A percentile compares a stretch with the other conserved stretches of the same genome.
Conservation (phyloP, 768 basidiomycete genomes). For the Auricularia auricula-judae region DNA sequence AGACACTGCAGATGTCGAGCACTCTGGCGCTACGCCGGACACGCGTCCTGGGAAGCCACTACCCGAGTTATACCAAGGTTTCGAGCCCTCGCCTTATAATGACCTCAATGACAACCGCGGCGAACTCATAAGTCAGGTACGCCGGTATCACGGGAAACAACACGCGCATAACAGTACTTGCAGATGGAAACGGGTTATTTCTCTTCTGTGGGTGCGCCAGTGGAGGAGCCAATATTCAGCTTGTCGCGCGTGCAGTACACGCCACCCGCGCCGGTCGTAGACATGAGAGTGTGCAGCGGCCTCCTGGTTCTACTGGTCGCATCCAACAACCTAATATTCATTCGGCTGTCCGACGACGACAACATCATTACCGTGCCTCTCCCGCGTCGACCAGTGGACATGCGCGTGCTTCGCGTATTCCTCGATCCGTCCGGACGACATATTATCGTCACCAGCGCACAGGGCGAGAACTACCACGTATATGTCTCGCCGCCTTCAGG, state of each 20-base stretch:
- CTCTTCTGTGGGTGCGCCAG: constrained; percentile 19
- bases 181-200: constrained; percentile 26
- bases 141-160: constrained; percentile 2
- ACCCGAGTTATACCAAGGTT: constrained; percentile 59
- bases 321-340: constrained; percentile 71
- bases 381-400: constrained; percentile 54
- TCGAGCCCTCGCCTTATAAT: constrained; percentile 58
- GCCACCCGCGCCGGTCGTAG: constrained; percentile 73
- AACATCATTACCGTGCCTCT: constrained; percentile 69
- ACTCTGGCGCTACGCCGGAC: constrained; percentile 45
- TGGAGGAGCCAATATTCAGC: constrained; percentile 56
- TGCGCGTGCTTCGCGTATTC: constrained; percentile 74
- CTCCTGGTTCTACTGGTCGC: constrained; percentile 74
- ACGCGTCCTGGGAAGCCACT: constrained; percentile 12
- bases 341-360: constrained; percentile 81
- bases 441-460: constrained; percentile 70
- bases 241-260: constrained; percentile 84
- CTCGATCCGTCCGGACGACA: constrained; percentile 90
- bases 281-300: constrained; percentile 78
- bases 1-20: constrained; percentile 64
- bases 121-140: constrained; percentile 20
- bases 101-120: constrained; percentile 36
- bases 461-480: constrained; percentile 92
- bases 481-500: constrained; percentile 16
- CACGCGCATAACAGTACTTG: neutral